A percentile compares a stretch with the other conserved stretches of the same genome.
phyloP scores from a whole-genome alignment of 495 filamentous ascomycete species.

The Xylaria palmicola region DNA sequence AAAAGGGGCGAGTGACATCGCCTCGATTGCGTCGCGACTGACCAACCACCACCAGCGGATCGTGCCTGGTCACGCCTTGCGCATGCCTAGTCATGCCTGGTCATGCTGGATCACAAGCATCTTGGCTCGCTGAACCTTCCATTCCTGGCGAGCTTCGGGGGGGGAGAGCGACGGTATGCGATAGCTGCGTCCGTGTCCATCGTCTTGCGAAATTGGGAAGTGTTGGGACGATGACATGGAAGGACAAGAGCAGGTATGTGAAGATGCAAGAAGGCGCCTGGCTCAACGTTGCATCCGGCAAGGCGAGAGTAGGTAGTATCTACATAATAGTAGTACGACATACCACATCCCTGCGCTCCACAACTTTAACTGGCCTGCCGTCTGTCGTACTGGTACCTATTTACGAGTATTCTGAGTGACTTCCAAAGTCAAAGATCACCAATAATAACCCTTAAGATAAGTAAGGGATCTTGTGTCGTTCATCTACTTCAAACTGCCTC shows the following conservation, averaged over 20 bases:
- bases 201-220: background rate
- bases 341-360: too few relatives aligned
- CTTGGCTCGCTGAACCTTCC: constrained; percentile 7
- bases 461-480: too few relatives aligned
- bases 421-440: too few relatives aligned
- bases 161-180: background rate
- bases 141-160: constrained; percentile 6
- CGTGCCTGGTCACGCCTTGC: too few relatives aligned
- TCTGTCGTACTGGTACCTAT: too few relatives aligned
- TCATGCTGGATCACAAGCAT: background rate
- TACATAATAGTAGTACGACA: too few relatives aligned
- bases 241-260: background rate
- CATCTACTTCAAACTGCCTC: too few relatives aligned
- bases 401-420: too few relatives aligned
- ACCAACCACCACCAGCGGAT: too few relatives aligned
- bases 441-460: too few relatives aligned
- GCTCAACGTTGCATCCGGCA: constrained; percentile 14
- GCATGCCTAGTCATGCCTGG: background rate
- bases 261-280: constrained; percentile 8
- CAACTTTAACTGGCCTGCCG: too few relatives aligned
- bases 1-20: constrained; percentile 5
- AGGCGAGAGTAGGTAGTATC: background rate
- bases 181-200: background rate
- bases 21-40: background rate
- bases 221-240: background rate